Conservation (phyloP, 2,329 filamentous ascomycete species). For the Magnaporthiopsis poae region DNA sequence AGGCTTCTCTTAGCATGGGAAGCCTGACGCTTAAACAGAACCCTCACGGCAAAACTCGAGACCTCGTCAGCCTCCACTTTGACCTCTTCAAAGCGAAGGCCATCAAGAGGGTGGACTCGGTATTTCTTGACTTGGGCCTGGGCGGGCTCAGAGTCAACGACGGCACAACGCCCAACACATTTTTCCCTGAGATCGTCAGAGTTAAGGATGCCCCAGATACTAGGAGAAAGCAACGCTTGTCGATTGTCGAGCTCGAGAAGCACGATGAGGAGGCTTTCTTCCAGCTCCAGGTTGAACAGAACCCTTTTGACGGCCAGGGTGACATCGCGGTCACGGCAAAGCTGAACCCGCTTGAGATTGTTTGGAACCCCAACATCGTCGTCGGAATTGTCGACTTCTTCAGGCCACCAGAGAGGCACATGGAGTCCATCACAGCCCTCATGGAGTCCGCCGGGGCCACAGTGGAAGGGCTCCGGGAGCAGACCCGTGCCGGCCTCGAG, state of each 20-base stretch:
- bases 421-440: conserved; percentile 93
- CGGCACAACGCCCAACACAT: conserved; percentile 79
- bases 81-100: conserved; percentile 89
- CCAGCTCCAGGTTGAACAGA: conserved; percentile 83
- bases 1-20: conserved; percentile 85
- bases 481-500: conserved; percentile 88
- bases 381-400: conserved; percentile 92
- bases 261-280: conserved; percentile 67
- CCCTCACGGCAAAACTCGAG: conserved; percentile 64
- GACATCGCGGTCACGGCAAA: conserved; percentile 86
- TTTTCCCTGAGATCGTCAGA: conserved; percentile 89
- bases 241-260: conserved; percentile 43
- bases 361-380: conserved; percentile 92
- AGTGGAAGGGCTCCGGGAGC: conserved; percentile 86
- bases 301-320: conserved; percentile 83
- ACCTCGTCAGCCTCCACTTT: conserved; percentile 85
- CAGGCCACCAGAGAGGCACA: conserved; percentile 87
- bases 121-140: conserved; percentile 78
- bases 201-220: conserved; percentile 73
- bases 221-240: conserved; percentile 37
- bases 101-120: conserved; percentile 80
- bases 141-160: conserved; percentile 91
- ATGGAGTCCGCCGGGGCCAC: conserved; percentile 94
- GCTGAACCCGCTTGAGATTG: conserved; percentile 88
- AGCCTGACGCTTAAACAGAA: conserved; percentile 89